Evolutionary conservation across 1,139 yeast genomes (phyloP).

Genomic region (Geotrichum fermentans): DNA sequence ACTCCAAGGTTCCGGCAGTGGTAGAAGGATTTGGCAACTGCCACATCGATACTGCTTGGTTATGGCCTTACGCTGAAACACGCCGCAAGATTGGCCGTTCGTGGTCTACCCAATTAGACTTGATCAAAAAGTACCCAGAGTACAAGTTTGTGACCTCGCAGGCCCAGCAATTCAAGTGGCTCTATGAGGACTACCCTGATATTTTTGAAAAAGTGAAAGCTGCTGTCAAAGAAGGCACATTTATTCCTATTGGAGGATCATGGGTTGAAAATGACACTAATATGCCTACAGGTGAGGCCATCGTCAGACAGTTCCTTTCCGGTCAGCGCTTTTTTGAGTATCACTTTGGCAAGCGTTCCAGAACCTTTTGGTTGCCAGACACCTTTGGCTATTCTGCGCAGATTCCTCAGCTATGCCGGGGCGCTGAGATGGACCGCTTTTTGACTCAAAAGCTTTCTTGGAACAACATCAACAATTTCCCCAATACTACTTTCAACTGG

Average conservation of each 20-base stretch:
- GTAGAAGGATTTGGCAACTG: conserved; percentile 90
- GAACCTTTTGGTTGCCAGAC: conserved; percentile 91
- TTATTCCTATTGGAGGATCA: conserved; percentile 89
- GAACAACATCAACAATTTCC: conserved; percentile 90
- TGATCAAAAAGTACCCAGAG: conserved; percentile 86
- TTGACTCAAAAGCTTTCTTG: conserved; percentile 91
- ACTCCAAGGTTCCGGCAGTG: conserved; percentile 27
- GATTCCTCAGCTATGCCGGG: conserved; percentile 84
- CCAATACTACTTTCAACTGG: conserved; percentile 91
- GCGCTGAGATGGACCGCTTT: conserved; percentile 77
- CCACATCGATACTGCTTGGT: conserved; percentile 96
- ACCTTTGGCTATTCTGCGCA: conserved; percentile 96
- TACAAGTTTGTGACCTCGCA: conserved; percentile 92
- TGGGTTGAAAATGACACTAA: conserved; percentile 98
- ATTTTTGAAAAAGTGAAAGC: conserved; percentile 58
- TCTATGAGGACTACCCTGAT: conserved; percentile 77
- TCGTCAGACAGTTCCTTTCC: conserved; percentile 78
- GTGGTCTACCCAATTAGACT: conserved; percentile 87
- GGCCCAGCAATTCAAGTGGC: conserved; percentile 94
- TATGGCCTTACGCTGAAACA: conserved; percentile 97
- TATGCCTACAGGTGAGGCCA: conserved; percentile 86
- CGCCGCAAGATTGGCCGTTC: conserved; percentile 86
- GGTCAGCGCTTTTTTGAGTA: conserved; percentile 82
- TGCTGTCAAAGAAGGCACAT: conserved; percentile 67
- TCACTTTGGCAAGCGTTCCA: conserved; percentile 70